Conservation (phyloP, 2,329 filamentous ascomycete genomes). For the Trichoderma aggressivum region DNA sequence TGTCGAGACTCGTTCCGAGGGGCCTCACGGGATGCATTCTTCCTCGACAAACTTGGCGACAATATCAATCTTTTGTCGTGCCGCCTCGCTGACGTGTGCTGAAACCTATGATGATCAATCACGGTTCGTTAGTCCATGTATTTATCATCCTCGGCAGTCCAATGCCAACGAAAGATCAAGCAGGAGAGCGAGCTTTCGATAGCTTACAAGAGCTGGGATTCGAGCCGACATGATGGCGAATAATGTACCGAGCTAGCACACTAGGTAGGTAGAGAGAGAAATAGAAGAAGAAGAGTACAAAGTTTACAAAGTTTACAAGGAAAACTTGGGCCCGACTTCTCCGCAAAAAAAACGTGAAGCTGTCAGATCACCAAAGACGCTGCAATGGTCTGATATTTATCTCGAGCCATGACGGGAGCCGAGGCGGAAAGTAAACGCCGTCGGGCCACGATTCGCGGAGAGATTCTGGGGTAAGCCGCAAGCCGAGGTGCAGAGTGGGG, state of each 20-base stretch:
- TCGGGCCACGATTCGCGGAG: conserved; percentile 9
- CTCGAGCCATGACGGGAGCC: conserved; percentile 2
- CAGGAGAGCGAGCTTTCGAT: neutral
- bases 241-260: neutral
- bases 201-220: conserved; percentile 35
- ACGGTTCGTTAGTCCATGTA: neutral
- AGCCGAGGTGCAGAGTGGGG: conserved; percentile 18
- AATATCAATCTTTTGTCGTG: conserved; percentile 78
- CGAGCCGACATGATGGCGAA: conserved; percentile 30
- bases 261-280: neutral
- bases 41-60: conserved; percentile 97
- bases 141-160: neutral
- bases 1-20: neutral
- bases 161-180: neutral
- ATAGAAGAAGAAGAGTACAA: neutral
- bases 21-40: conserved; percentile 78
- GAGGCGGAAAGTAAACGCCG: conserved; percentile 7
- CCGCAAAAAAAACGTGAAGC: neutral
- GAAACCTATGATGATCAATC: conserved; percentile 36
- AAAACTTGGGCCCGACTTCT: neutral
- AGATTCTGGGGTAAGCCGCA: conserved; percentile 20
- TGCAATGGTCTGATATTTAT: conserved; percentile 14
- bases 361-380: neutral
- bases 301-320: neutral
- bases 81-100: conserved; percentile 73